Base-by-base conservation (phyloP, 2,329 filamentous ascomycete species). In the Dactylellina parvicollis region DNA sequence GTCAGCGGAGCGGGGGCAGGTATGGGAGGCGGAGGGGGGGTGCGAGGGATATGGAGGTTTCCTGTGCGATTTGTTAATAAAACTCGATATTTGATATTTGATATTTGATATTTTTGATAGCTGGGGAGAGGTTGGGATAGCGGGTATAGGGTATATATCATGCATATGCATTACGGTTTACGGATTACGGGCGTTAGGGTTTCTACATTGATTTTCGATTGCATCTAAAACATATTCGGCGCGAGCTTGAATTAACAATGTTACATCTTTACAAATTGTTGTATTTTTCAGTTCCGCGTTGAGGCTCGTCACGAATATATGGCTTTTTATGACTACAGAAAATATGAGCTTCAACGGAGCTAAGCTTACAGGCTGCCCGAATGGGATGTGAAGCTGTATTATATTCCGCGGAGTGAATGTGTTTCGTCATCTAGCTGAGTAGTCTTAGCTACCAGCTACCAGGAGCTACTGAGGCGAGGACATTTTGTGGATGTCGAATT, bases 31-130 rank as follows among this genome's bases (percentile, higher is more conserved):
- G 59, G 20, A 44, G 66, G 18, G 49, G 34, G 3, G 28, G 42
- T 44, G 57, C 30, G 14, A 54, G 40, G 14, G 61, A 55, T 34
- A 66, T 57, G 52, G 67, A 72, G 26, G 20, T 72, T 38, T 72
- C 67, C 24, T 72, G 67, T 46, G 67, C 49, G 38, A 65, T 72
- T 47, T 72, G 57, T 28, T 72, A 65, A 38, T 14, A 4, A 4
- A 5, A 16, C 22, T 14, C 10, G 34, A n/a, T 18, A 12, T 38
- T 40, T 20, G 22, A 52, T 24, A 55, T 59, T 30, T 4, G 40
- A 8, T n/a, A 16, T 44, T 40, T 3, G 20, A 44, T 7, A 20
- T 9, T 9, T 44, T 44, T 9, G n/a, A 3, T 8, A 44, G n/a
- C 40, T 44, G 4, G 18, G 4, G n/a, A 44, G 20, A 3, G 9